A percentile compares a stretch with the other conserved stretches of the same genome.
phyloP scores from a whole-genome alignment of 2,329 filamentous ascomycete genomes.

The Setomelanomma holmii region DNA sequence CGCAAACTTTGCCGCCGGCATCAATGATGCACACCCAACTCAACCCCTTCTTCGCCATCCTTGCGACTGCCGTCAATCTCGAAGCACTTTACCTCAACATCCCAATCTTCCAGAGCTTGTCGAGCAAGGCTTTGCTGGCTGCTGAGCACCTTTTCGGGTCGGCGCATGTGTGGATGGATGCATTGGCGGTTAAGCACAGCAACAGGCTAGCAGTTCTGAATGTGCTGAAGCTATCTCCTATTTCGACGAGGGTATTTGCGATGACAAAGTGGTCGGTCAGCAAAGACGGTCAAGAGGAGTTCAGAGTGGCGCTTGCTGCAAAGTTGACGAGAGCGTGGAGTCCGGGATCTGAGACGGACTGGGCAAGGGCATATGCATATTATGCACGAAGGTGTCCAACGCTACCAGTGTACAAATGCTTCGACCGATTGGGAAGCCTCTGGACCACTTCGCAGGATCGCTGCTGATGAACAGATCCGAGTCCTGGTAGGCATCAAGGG shows the following conservation, averaged over 20 bases:
- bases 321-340: not conserved
- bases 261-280: not conserved
- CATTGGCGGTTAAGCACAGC: not conserved
- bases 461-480: too few species aligned
- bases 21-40: too few species aligned
- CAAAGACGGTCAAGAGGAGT: not conserved
- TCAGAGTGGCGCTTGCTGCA: not conserved
- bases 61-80: not conserved
- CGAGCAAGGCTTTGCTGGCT: not conserved
- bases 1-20: too few species aligned
- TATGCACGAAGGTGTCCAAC: too few species aligned
- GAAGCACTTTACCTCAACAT: constrained; percentile 3
- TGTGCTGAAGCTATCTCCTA: not conserved
- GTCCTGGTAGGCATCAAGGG: too few species aligned
- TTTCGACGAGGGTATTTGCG: not conserved
- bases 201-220: constrained; percentile 1
- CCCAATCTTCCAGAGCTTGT: not conserved
- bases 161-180: not conserved
- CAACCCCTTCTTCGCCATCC: not conserved
- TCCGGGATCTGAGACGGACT: too few species aligned
- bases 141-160: not conserved
- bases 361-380: not conserved
- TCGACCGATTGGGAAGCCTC: too few species aligned
- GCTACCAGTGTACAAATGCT: too few species aligned
- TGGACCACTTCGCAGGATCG: too few species aligned